Percentiles rank a stretch among this genome's conserved stretches.
Evolutionary conservation across 768 basidiomycete species (phyloP).

Genomic region (Hericium erinaceus): DNA sequence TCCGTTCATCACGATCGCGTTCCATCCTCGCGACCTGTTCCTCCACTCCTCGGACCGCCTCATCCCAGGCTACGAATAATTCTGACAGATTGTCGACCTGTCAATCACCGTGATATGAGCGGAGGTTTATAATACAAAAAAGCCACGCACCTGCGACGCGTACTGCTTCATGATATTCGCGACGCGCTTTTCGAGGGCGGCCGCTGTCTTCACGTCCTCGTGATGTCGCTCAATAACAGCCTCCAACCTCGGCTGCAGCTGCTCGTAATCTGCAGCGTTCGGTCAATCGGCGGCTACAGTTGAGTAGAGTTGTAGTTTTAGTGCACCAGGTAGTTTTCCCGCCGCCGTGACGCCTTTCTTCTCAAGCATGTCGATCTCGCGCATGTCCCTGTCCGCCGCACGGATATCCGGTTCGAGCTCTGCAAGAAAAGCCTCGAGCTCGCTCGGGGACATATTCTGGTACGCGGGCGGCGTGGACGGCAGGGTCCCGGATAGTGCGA

Average conservation of each 20-base stretch:
- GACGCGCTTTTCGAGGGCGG: slow-evolving; percentile 56
- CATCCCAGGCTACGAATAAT: slow-evolving; percentile 80
- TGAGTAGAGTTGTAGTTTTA: neutral
- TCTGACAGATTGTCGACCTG: slow-evolving; percentile 79
- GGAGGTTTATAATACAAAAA: neutral
- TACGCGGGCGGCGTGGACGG: slow-evolving; percentile 41
- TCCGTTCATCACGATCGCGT: slow-evolving; percentile 48
- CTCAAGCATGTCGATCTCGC: slow-evolving; percentile 64
- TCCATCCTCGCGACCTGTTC: slow-evolving; percentile 48
- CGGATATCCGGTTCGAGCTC: slow-evolving; percentile 85
- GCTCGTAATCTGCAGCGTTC: slow-evolving; percentile 43
- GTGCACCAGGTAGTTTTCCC: slow-evolving; percentile 55
- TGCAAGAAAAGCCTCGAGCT: slow-evolving; percentile 58
- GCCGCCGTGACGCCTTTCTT: slow-evolving; percentile 63
- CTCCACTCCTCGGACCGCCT: slow-evolving; percentile 61
- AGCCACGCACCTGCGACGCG: slow-evolving; percentile 50
- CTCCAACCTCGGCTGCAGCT: slow-evolving; percentile 58
- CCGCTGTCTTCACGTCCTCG: slow-evolving; percentile 49
- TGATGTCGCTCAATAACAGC: slow-evolving; percentile 47
- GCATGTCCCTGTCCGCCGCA: slow-evolving; percentile 72
- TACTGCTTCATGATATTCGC: slow-evolving; percentile 58
- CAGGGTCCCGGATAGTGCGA: slow-evolving; percentile 60
- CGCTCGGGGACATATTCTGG: slow-evolving; percentile 54
- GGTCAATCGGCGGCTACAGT: neutral
- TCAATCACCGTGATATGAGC: neutral